Base-by-base conservation (phyloP, 2,329 filamentous ascomycete species). In the Hirsutella minnesotensis region DNA sequence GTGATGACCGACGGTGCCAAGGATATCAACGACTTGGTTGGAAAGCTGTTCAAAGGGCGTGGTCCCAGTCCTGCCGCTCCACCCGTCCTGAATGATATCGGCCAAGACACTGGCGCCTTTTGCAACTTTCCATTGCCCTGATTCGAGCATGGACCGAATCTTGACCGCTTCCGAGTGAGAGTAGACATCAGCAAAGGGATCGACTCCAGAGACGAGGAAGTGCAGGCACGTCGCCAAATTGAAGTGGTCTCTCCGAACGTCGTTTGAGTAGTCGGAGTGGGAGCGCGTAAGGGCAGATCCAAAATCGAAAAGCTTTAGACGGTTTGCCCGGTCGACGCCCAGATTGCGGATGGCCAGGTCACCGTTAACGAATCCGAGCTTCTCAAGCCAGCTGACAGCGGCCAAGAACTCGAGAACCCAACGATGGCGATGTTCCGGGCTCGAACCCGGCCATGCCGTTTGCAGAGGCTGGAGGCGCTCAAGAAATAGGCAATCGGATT, bases 281-380 rank as follows among this genome's bases (percentile, higher is more conserved):
- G 39, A 45, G 21, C 39, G 15, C 24, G 31, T 15, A 10, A 24
- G 39, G 29, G 37, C 18, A 13, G 42, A 44, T 34, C 40, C 39
- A n/a, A 45, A 45, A 29, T 45, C 35, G 19, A 45, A 45, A 18
- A 45, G n/a, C 35, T 45, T 45, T 13, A 44, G 19, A 15, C 21
- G 35, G 16, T 18, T 36, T 13, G 21, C 4, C 20, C 13, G 21
- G 20, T 44, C 34, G 19, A 44, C 33, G 35, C 43, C 43, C 1
- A 44, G 39, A 19, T 44, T 44, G 15, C 38, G 38, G 1, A 44
- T 39, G n/a, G 43, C 38, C 2, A 43, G 24, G 33, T 43, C 41
- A 4, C 36, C 41, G 18, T 43, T 22, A 1, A 39, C 41, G 4
- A 33, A 44, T 12, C 43, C 38, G 15, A 38, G 20, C 38, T 41